Base-by-base conservation (phyloP, 2,329 filamentous ascomycete genomes). In the Berkeleyomyces basicola region DNA sequence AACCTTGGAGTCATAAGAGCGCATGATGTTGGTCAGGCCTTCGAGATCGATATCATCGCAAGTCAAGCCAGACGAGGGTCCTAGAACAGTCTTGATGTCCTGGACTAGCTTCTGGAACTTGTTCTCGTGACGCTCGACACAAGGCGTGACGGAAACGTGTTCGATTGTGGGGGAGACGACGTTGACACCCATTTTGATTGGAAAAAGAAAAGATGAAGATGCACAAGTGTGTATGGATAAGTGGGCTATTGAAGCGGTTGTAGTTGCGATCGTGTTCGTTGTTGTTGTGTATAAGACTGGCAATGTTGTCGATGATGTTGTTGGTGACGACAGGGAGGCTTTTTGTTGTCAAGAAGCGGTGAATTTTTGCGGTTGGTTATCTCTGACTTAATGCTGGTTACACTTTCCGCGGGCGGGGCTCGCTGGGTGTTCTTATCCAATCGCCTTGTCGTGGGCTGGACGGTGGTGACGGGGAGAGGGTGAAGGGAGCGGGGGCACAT, bases 31-130 rank as follows among this genome's bases (percentile, higher is more conserved):
- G 63, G 82, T 83, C 61, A 96, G 78, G 68, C 87, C 79, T 61
- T 81, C 76, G 63, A 90, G 82, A 68, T 96, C 83, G 67, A 96
- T 83, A 71, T 93, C 89, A 51, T 85, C 86, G 42, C 87, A 93
- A 65, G 87, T 84, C 68, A 95, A 79, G 2, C 90, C 90, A 10
- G 87, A 93, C 64, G 84, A 88, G 3, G 88, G 86, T 2, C 90
- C 90, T 4, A 96, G 80, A 33, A 82, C 83, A 62, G 80, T 76
- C 69, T 86, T 90, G 68, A 96, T 81, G n/a, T 82, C 82, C 64
- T 80, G 70, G 62, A 95, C 87, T 55, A 95, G 83, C 61, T 77
- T 72, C 44, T 90, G 81, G 71, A 95, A 93, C 10, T 72, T 71
- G 67, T 80, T 75, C 60, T 69, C 67, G 7, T 37, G 43, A 7